These are phyloP conservation scores for Smallanthus sonchifolius DNA, from an alignment of 129 eudicot species.

Conservation along the genomic window DNA sequence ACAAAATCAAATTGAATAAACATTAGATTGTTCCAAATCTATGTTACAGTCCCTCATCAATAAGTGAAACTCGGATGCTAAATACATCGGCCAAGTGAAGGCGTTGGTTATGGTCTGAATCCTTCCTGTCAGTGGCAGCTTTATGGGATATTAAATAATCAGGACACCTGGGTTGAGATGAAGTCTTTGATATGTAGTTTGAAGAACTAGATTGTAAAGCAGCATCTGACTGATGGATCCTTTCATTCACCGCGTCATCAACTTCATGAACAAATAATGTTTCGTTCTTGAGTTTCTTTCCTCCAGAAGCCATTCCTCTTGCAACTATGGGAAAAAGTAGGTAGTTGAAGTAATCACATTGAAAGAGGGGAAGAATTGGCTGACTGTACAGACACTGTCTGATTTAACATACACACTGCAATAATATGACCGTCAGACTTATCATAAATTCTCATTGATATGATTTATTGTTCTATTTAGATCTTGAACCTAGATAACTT, in stretches of 20 bases:
- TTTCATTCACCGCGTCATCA: conserved; percentile 30
- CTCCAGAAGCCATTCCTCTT: conserved; percentile 19
- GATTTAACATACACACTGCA: conserved; percentile 2
- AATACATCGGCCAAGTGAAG: conserved; percentile 23
- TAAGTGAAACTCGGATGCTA: conserved; percentile 9
- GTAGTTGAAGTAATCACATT: not conserved
- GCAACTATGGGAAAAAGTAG: conserved; percentile 29
- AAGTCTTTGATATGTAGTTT: conserved; percentile 10
- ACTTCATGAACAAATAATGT: conserved; percentile 23
- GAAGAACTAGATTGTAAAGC: conserved; percentile 34
- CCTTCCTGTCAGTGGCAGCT: conserved; percentile 26
- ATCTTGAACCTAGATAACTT: not conserved
- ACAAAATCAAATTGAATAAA: not conserved
- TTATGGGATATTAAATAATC: conserved; percentile 11
- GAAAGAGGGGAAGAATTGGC: not conserved
- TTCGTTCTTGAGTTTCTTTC: conserved; percentile 26
- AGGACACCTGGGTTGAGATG: conserved; percentile 16
- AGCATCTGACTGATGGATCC: conserved; percentile 28
- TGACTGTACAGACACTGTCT: conserved; percentile 3
- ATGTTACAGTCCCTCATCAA: not conserved
- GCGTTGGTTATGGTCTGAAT: conserved; percentile 16
- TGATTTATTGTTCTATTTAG: not conserved
- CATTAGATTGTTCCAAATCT: conserved; percentile 15
- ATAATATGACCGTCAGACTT: conserved; percentile 1
- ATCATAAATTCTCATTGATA: not conserved